Base-by-base conservation (phyloP, 331 rosid genomes). In the Malus hybrid region DNA sequence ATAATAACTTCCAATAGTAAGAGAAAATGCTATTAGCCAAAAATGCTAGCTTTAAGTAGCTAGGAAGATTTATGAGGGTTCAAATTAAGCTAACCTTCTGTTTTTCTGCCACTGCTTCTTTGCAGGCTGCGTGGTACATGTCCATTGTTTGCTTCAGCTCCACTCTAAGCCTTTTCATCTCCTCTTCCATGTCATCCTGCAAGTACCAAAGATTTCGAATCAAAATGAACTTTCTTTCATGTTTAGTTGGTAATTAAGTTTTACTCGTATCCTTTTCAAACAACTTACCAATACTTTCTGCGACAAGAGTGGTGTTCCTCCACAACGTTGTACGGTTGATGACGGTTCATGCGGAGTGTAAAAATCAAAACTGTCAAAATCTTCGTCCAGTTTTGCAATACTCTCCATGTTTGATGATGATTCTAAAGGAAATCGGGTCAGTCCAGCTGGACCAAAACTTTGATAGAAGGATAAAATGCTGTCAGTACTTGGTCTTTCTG, bases 131-230 rank as follows among this genome's bases (percentile, higher is more conserved):
- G 50, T 74, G 77, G 67, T 77, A 80, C 84, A 77, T 73, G 19
- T 70, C 81, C 71, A 50, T 73, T 65, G 72, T 73, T 65, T 79
- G 34, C 74, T 70, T 67, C 34, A 73, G 71, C 61, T 80, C 80
- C 44, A 74, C 19, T 80, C 76, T 84, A 22, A 67, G 84, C 48
- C 70, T 77, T 76, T 59, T 71, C 59, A 84, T 46, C 67, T 74
- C 80, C 27, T 74, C 84, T 70, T 84, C 81, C 63, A 77, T 36
- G n/a, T 71, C 20, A 15, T 76, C 73, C 87, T 83, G 83, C 71
- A 73, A 71, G 32, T 16, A 20, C 50, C 7, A 63, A 16, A 18
- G 11, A 64, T 64, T 31, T n/a, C 6, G 1, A 59, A 59, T 59
- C 64, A 59, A 5, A 59, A 22, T 59, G 24, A 22, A 59, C 29